Base-by-base conservation (phyloP, 371 early-diverging fungal genomes). In the Rhizopus sp. region DNA sequence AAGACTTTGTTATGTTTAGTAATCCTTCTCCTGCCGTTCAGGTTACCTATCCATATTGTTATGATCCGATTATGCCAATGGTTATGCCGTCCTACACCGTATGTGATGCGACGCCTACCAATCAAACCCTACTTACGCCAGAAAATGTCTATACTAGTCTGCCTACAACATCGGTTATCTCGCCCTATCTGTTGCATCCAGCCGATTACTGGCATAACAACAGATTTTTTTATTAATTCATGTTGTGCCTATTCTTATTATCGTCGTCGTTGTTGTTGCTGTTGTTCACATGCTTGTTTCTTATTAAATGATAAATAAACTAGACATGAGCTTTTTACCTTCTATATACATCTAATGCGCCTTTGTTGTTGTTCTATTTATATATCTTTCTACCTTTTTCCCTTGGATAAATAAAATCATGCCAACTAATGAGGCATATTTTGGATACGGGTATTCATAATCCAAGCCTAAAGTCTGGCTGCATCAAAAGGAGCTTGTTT, bases 1-100 rank as follows among this genome's bases (percentile, higher is more conserved):
- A 42, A 42, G 44, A 42, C n/a, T 42, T n/a, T 42, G 44, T 42
- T 8, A 7, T 42, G 44, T n/a, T 42, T 2, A n/a, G n/a, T 42
- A 16, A 42, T 7, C 5, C n/a, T 4, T 12, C 8, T 42, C 23
- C 23, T 23, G 23, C 23, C 23, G 23, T 2, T 23, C 23, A 23
- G 0, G 2, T 23, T 23, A 23, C 23, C 23, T 23, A 23, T 23
- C 7, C 44, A 1, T 42, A n/a, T 37, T 7, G 38, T 42, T 42
- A n/a, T 16, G 13, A 42, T 42, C 17, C 13, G 7, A 42, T 17
- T 42, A 15, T 42, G 17, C 8, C 44, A 7, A 42, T n/a, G 44
- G 44, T 37, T 7, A 37, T 42, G 44, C 44, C 44, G 7, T 42
- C 7, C 13, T 42, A 42, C 2, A 23, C 23, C 23, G 23, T 23